Evolutionary conservation across 2,329 filamentous ascomycete genomes (phyloP), one percentile per base, ranked within the genome.

Genomic region (Sarocladium kiliense): DNA sequence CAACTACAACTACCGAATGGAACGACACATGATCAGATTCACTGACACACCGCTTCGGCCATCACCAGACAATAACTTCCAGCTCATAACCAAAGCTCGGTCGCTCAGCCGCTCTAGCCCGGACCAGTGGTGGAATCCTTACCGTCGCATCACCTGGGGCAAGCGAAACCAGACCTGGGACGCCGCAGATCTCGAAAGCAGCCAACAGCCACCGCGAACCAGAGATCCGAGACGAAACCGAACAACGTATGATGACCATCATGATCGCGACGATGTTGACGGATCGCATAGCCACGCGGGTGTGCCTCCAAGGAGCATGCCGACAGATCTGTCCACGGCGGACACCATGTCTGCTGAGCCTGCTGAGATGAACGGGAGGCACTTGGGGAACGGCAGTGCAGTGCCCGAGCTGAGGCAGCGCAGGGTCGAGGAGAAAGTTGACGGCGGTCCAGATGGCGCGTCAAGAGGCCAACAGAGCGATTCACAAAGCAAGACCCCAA

Each of bases 81-180:
- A 66, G 54, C 71, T 74, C 58, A 79, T 74, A 68, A 70, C 71
- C 57, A 65, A 69, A 56, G 77, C 77, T 57, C 73, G 75, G 57
- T 67, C 59, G 21, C 62, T 76, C 42, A 73, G 74, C 53, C 72
- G 75, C 55, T 65, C 70, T 34, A 67, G 67, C 54, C 59, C 64
- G 51, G 69, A 72, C 55, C 68, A 72, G 21, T 61, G 64, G 21
- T 75, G 71, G 68, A 78, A 77, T 27, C 73, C 72, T 7, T 78
- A 78, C 54, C 69, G 72, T 9, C 74, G 74, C 56, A 66, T 74
- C n/a, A 59, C 64, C 21, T 74, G 70, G 69, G 64, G 64, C 16
- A 65, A 61, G 12, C 62, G 60, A 53, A 58, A 57, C 12, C 62
- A 63, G 34, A 73, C 72, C 3, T 75, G 65, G 66, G 70, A 72